A percentile compares a stretch with the other conserved stretches of the same genome.
These are phyloP conservation scores for Tetrahymena malaccensis DNA, from an alignment of 73 alveolate species.

Conservation along the genomic window DNA sequence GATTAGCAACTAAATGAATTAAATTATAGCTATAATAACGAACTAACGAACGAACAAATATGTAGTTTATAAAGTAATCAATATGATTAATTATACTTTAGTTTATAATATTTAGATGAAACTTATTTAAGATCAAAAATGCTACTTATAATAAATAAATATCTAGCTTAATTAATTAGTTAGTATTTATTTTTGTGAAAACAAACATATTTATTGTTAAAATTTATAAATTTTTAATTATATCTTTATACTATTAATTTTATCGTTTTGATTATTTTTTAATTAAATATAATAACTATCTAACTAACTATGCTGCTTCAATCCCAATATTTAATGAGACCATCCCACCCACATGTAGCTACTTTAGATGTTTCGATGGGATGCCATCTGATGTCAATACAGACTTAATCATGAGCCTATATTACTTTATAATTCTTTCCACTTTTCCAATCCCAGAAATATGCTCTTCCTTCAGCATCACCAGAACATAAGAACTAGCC, in stretches of 20 bases:
- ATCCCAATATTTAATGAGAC: slow-evolving; percentile 95
- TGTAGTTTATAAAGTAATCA: too few relatives aligned
- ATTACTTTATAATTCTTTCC: slow-evolving; percentile 84
- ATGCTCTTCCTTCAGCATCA: slow-evolving; percentile 93
- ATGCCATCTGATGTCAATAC: slow-evolving; percentile 96
- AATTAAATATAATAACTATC: background rate
- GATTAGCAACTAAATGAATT: too few relatives aligned
- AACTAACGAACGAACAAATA: too few relatives aligned
- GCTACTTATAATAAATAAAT: background rate
- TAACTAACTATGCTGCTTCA: slow-evolving; percentile 25
- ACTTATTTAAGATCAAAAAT: background rate
- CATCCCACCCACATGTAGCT: slow-evolving; percentile 98
- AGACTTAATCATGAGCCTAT: slow-evolving; percentile 88
- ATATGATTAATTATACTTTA: too few relatives aligned
- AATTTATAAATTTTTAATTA: too few relatives aligned
- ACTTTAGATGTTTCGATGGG: slow-evolving; percentile 90
- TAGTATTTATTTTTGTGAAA: background rate
- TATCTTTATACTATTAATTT: background rate
- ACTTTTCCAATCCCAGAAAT: slow-evolving; percentile 98
- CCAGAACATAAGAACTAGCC: slow-evolving; percentile 94
- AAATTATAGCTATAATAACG: too few relatives aligned
- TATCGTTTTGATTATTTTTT: background rate
- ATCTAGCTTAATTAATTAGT: background rate
- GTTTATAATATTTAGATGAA: too few relatives aligned
- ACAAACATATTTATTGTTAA: background rate